Percentiles rank a stretch among this genome's conserved stretches.
Conservation (phyloP, 345 rosid species). For the Boechera divaricarpa region DNA sequence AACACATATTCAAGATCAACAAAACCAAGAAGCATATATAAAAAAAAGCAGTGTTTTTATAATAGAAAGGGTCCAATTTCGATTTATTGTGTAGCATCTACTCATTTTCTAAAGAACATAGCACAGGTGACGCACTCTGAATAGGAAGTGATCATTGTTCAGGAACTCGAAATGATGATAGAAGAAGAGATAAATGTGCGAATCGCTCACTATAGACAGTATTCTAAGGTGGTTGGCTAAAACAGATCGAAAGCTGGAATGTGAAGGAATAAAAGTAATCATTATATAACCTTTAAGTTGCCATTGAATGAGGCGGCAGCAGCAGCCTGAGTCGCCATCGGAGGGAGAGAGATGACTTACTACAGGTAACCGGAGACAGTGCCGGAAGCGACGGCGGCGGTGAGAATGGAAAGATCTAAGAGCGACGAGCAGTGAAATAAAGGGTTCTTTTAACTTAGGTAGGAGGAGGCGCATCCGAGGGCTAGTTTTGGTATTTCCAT, state of each 20-base stretch:
- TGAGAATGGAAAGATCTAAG: neutral
- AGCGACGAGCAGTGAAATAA: neutral
- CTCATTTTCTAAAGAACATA: neutral
- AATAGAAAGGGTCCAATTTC: neutral
- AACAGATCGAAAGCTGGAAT: neutral
- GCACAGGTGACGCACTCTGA: neutral
- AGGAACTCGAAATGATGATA: neutral
- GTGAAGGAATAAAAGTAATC: neutral
- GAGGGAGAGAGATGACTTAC: neutral
- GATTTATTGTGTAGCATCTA: neutral
- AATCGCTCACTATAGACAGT: neutral
- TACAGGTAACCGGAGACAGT: neutral
- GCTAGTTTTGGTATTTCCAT: neutral
- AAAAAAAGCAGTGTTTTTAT: too few relatives aligned
- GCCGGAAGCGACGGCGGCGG: neutral
- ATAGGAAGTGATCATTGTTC: neutral
- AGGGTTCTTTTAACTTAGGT: neutral
- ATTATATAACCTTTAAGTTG: constrained; percentile 34
- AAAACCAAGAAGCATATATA: neutral
- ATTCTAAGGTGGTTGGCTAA: too few relatives aligned
- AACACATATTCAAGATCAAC: neutral
- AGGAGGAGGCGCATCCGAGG: neutral
- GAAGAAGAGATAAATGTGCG: neutral
- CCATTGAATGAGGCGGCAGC: constrained; percentile 40
- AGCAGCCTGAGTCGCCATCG: constrained; percentile 44